phyloP scores from a whole-genome alignment of 345 rosid genomes.

The Rhodamnia rubescens region DNA sequence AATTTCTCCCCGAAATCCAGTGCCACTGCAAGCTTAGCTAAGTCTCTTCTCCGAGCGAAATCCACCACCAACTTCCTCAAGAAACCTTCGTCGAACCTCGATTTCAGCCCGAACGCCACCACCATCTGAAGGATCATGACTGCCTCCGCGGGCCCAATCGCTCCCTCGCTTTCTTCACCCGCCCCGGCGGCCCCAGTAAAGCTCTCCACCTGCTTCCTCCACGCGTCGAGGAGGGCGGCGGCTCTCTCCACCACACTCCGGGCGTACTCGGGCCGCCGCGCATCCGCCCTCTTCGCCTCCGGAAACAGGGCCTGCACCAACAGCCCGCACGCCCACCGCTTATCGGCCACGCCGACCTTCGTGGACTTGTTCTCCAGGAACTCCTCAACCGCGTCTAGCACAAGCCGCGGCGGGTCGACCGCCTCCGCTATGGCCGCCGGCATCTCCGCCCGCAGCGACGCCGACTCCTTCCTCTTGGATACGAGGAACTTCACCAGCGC shows the following conservation, averaged over 20 bases:
- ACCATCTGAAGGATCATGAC: conserved; percentile 48
- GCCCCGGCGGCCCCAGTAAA: conserved; percentile 1
- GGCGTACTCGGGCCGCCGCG: conserved; percentile 13
- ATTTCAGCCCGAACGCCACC: conserved; percentile 29
- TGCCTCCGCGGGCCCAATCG: conserved; percentile 39
- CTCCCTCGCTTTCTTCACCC: conserved; percentile 4
- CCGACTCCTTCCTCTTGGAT: conserved; percentile 39
- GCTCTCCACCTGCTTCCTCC: conserved; percentile 20
- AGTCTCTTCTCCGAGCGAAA: conserved; percentile 38
- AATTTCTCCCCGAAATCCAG: conserved; percentile 27
- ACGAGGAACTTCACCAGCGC: conserved; percentile 22
- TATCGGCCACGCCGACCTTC: conserved; percentile 37
- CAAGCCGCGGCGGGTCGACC: conserved; percentile 37
- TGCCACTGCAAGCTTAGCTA: conserved; percentile 38
- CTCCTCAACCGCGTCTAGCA: conserved; percentile 46
- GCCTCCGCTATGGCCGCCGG: conserved; percentile 25
- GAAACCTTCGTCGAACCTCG: conserved; percentile 29
- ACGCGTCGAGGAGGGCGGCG: conserved; percentile 15
- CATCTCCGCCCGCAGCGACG: conserved; percentile 31
- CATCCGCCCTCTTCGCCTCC: conserved; percentile 3
- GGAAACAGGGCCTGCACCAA: conserved; percentile 44
- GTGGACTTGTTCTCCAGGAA: conserved; percentile 20
- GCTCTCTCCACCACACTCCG: conserved; percentile 28
- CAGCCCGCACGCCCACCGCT: conserved; percentile 52
- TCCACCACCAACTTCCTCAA: conserved; percentile 40